Evolutionary conservation across 2,329 filamentous ascomycete genomes (phyloP).

Genomic region (Zalaria obscura): DNA sequence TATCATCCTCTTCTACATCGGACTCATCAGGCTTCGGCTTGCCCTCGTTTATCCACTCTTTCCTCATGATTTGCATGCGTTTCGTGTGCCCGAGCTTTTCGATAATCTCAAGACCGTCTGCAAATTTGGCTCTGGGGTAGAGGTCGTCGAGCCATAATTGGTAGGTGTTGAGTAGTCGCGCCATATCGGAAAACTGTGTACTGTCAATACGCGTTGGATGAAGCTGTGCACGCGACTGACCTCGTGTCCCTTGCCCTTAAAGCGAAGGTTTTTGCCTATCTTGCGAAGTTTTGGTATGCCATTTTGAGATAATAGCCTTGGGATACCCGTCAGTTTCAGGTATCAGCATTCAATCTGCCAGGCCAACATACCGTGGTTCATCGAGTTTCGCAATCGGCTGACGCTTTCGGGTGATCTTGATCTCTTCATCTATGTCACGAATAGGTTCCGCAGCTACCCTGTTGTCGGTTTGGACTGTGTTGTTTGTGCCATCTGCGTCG

Average conservation of each 20-base stretch:
- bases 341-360: constrained; percentile 46
- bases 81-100: constrained; percentile 88
- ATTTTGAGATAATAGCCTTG: constrained; percentile 62
- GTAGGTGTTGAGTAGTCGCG: constrained; percentile 73
- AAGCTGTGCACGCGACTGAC: constrained; percentile 24
- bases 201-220: background rate
- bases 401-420: constrained; percentile 65
- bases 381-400: constrained; percentile 77
- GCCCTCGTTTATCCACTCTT: constrained; percentile 70
- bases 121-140: constrained; percentile 87
- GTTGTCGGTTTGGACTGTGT: constrained; percentile 23
- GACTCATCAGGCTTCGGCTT: constrained; percentile 33
- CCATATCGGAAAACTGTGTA: constrained; percentile 65
- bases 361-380: constrained; percentile 46
- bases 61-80: constrained; percentile 56
- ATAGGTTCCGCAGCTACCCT: constrained; percentile 21
- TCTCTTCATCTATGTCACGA: constrained; percentile 69
- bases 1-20: constrained; percentile 9
- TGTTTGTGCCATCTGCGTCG: constrained; percentile 27
- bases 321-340: constrained; percentile 48
- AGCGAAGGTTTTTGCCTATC: constrained; percentile 55
- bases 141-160: constrained; percentile 95
- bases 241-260: constrained; percentile 92
- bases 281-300: constrained; percentile 73
- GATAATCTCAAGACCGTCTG: constrained; percentile 77